Base-by-base conservation (phyloP, 495 filamentous ascomycete genomes). In the Zalerion maritima region DNA sequence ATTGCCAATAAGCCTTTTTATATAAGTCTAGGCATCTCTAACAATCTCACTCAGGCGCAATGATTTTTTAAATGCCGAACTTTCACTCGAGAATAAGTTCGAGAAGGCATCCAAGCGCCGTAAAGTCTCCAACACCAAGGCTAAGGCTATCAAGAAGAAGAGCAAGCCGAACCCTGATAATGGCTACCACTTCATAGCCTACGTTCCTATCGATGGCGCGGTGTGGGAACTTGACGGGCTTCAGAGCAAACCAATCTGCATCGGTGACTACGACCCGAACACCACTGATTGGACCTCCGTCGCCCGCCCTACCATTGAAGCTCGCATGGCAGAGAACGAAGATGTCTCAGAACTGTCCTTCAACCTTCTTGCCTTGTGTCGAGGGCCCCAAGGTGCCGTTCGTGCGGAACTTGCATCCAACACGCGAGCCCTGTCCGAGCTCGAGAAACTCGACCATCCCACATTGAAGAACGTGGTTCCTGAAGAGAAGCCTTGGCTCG, bases 141-240 rank as follows among this genome's bases (percentile, higher is more conserved):
- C 26, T 11, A 34, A 38, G 19, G 35, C 40, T 11, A 18, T 13
- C 4, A 40, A 38, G 6, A 53, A 37, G 30, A 46, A 46, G 30
- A 1, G 42, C 47, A 37, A 35, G 6, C 34, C 23, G 2, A 37
- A 46, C 2, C 37, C 18, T 1, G 69, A 76, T 24, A 50, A 57
- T 3, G 69, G 62, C 1, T 89, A 76, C 40, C 89, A 97, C 43
- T 97, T 87, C 47, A 78, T 92, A 37, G 85, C 84, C 3, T 93
- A 81, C 44, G 75, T 94, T 24, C 84, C 87, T 8, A 66, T 77
- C 11, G 60, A 71, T 21, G 73, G 69, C 4, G 58, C 71, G 19
- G 64, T 93, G 10, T 97, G 85, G 83, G 80, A 83, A 37, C 73
- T 97, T 4, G 89, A 97, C 46, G 89, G 89, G 2, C 59, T 97